Evolutionary conservation across 345 rosid genomes (phyloP).

Genomic region (Sapria himalayana): DNA sequence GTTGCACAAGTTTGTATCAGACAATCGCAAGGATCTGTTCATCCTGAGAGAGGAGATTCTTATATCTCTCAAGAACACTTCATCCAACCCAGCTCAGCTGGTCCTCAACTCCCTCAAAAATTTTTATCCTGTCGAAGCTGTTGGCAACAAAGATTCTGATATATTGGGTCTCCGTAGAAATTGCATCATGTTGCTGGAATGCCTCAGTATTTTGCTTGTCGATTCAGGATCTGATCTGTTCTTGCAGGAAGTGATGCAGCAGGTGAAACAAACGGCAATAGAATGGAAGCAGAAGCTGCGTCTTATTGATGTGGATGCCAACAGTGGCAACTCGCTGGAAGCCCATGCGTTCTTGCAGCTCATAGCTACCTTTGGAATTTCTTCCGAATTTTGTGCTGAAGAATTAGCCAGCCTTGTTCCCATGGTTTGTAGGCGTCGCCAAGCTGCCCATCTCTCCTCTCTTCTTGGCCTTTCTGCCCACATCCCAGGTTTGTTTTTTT

Average conservation of each 20-base stretch:
- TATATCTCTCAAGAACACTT: conserved; percentile 51
- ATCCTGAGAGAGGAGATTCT: conserved; percentile 81
- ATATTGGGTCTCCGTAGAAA: conserved; percentile 89
- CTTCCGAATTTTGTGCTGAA: conserved; percentile 56
- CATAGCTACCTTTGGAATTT: conserved; percentile 68
- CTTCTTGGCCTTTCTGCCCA: conserved; percentile 70
- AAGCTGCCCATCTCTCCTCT: conserved; percentile 81
- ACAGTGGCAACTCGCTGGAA: conserved; percentile 96
- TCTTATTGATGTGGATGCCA: conserved; percentile 52
- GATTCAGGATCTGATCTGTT: conserved; percentile 31
- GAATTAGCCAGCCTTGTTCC: conserved; percentile 61
- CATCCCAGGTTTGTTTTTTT: conserved; percentile 71
- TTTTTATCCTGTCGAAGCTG: conserved; percentile 50
- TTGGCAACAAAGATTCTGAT: conserved; percentile 77
- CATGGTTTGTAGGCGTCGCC: conserved; percentile 98
- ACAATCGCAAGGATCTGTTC: conserved; percentile 93
- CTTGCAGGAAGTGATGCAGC: conserved; percentile 41
- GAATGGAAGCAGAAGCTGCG: conserved; percentile 85
- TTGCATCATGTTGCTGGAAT: conserved; percentile 98
- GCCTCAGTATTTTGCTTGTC: conserved; percentile 59
- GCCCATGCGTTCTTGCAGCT: conserved; percentile 98
- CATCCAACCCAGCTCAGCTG: conserved; percentile 54
- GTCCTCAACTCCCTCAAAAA: conserved; percentile 69
- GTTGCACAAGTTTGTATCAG: conserved; percentile 86
- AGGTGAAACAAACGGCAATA: conserved; percentile 62